Base-by-base conservation (phyloP, 805 yeast species). In the Barnettozyma salicaria region DNA sequence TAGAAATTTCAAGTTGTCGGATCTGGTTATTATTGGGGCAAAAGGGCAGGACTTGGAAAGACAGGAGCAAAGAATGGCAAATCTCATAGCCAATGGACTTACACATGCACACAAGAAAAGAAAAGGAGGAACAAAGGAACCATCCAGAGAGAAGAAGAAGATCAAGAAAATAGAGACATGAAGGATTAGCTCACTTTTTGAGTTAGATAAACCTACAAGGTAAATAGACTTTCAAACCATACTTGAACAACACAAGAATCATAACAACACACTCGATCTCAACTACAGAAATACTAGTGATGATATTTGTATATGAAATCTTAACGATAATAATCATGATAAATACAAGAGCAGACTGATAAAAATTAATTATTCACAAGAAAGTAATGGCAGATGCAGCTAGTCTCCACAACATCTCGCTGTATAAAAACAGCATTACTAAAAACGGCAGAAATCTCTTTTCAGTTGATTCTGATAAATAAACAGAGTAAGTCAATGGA, bases 11-110 rank as follows among this genome's bases (percentile, higher is more conserved):
- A 40, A 36, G 1, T 32, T 39, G 5, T 37, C 38, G 1, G 66
- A 68, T 39, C 45, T 72, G 2, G 59, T 76, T 5, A 58, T 61
- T 2, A 53, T 71, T 6, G 63, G 63, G 30, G 63, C 66, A 0
- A 36, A 39, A 8, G 36, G 32, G 2, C 38, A 37, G 4, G 45
- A 57, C 4, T 61, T 55, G 11, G 30, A 48, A 0, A 30, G 40
- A 8, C 28, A 27, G 24, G 45, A 49, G 22, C 36, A 42, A 5
- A 49, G 70, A 41, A 44, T 49, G 31, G 35, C 31, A 2, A 9
- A 19, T 9, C 44, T 71, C 6, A 34, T 30, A 26, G 21, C 19
- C 9, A 27, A 47, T 22, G 58, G 60, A 18, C 32, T 65, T 27
- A 42, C 68, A 30, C 70, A 72, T 52, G 61, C 71, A 42, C 42